phyloP scores from a whole-genome alignment of 768 basidiomycete species.

The Mycena rosella region DNA sequence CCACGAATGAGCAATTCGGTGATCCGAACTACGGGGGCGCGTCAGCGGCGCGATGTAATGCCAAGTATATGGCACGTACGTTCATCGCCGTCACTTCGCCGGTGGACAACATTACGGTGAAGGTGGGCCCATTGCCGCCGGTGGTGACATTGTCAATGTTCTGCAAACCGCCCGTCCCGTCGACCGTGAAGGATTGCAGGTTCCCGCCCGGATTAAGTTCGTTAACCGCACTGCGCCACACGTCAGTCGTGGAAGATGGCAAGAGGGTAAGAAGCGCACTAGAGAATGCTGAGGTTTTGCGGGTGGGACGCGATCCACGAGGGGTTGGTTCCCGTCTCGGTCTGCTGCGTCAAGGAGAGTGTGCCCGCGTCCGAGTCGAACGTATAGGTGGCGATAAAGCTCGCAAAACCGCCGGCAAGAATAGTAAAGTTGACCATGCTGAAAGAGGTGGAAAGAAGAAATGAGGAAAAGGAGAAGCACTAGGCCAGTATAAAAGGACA shows the following conservation, averaged over 20 bases:
- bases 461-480: slow-evolving; percentile 27
- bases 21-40: slow-evolving; percentile 49
- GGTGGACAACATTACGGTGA: slow-evolving; percentile 61
- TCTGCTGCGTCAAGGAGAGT: slow-evolving; percentile 59
- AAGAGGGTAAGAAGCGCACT: slow-evolving; percentile 54
- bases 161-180: slow-evolving; percentile 52
- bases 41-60: not conserved
- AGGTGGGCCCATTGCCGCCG: slow-evolving; percentile 64
- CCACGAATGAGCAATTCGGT: slow-evolving; percentile 49
- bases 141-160: slow-evolving; percentile 60
- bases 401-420: slow-evolving; percentile 61
- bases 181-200: slow-evolving; percentile 68
- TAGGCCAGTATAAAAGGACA: slow-evolving; percentile 18
- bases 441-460: not conserved
- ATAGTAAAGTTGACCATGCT: slow-evolving; percentile 63
- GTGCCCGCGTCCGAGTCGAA: slow-evolving; percentile 65
- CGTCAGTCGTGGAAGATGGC: slow-evolving; percentile 4
- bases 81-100: slow-evolving; percentile 71
- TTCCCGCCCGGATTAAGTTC: slow-evolving; percentile 57
- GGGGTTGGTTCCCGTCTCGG: slow-evolving; percentile 61
- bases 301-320: slow-evolving; percentile 72
- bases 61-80: slow-evolving; percentile 48
- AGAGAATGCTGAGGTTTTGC: slow-evolving; percentile 67
- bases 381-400: slow-evolving; percentile 59
- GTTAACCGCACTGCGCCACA: slow-evolving; percentile 60